Evolutionary conservation across 257 asterid genomes (phyloP).

Genomic region (Ophiorrhiza pumila): DNA sequence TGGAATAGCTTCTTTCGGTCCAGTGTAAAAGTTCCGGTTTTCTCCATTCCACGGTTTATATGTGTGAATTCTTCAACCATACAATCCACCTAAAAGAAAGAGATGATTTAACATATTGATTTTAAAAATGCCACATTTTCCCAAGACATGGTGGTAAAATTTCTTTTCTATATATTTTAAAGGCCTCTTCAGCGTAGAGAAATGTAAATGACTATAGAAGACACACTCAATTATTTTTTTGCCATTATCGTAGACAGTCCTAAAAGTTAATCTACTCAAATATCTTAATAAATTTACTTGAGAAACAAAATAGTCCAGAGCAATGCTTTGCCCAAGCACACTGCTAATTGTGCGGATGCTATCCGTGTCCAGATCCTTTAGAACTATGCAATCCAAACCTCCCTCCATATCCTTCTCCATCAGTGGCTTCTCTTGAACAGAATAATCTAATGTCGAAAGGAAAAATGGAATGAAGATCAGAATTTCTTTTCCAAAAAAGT

Average conservation of each 20-base stretch:
- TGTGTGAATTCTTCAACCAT: slow-evolving; percentile 92
- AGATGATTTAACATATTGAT: background rate
- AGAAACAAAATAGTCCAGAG: slow-evolving; percentile 92
- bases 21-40: slow-evolving; percentile 93
- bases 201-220: background rate
- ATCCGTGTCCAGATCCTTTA: slow-evolving; percentile 75
- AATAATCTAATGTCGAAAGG: slow-evolving; percentile 51
- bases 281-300: slow-evolving; percentile 48
- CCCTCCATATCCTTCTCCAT: slow-evolving; percentile 90
- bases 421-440: slow-evolving; percentile 85
- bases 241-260: background rate
- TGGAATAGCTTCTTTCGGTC: slow-evolving; percentile 84
- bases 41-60: slow-evolving; percentile 91
- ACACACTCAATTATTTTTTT: background rate
- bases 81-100: slow-evolving; percentile 67
- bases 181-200: background rate
- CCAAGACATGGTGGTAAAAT: background rate
- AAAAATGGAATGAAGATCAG: background rate
- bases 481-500: background rate
- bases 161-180: background rate
- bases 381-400: slow-evolving; percentile 76
- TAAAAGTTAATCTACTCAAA: background rate
- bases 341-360: slow-evolving; percentile 86
- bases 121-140: background rate
- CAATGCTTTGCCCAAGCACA: slow-evolving; percentile 97